Percentiles rank a stretch among this genome's conserved stretches.
phyloP scores from a whole-genome alignment of 176 grass and related monocot species.

The Alopecurus myosuroides region DNA sequence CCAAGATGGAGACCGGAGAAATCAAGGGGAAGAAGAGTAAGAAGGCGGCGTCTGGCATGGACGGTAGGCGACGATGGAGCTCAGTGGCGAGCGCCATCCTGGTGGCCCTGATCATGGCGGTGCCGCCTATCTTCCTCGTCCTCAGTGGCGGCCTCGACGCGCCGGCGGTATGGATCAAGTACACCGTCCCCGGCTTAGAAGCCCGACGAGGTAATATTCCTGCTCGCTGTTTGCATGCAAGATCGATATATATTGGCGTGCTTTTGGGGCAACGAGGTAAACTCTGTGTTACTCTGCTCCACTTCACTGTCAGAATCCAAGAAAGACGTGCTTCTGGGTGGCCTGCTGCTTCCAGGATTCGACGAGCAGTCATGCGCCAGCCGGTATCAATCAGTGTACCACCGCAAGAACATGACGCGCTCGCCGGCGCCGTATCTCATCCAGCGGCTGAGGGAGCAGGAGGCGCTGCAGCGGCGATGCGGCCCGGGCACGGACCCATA shows the following conservation, averaged over 20 bases:
- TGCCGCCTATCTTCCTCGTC: slow-evolving; percentile 14
- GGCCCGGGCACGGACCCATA: slow-evolving; percentile 33
- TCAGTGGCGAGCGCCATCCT: not conserved
- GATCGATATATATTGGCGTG: no score
- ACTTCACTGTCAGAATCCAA: not conserved
- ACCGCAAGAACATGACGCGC: slow-evolving; percentile 34
- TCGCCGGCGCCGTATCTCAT: slow-evolving; percentile 39
- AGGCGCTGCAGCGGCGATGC: slow-evolving; percentile 54
- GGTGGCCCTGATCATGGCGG: slow-evolving; percentile 17
- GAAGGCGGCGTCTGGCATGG: not conserved
- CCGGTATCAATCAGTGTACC: slow-evolving; percentile 40
- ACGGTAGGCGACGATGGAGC: slow-evolving; percentile 18
- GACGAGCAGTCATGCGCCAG: slow-evolving; percentile 35
- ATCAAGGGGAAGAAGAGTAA: slow-evolving; percentile 16
- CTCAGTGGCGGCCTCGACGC: not conserved
- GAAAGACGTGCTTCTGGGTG: slow-evolving; percentile 45
- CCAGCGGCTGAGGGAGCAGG: slow-evolving; percentile 48
- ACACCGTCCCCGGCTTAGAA: not conserved
- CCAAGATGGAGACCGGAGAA: no score
- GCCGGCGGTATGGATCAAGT: slow-evolving; percentile 28
- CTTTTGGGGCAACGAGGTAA: no score
- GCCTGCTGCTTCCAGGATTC: slow-evolving; percentile 47
- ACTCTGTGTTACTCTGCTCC: no score
- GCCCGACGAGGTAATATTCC: not conserved
- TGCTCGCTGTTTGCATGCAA: not conserved